A percentile compares a stretch with the other conserved stretches of the same genome.
Evolutionary conservation across 2,329 filamentous ascomycete genomes (phyloP).

Genomic region (Apiospora sp.): DNA sequence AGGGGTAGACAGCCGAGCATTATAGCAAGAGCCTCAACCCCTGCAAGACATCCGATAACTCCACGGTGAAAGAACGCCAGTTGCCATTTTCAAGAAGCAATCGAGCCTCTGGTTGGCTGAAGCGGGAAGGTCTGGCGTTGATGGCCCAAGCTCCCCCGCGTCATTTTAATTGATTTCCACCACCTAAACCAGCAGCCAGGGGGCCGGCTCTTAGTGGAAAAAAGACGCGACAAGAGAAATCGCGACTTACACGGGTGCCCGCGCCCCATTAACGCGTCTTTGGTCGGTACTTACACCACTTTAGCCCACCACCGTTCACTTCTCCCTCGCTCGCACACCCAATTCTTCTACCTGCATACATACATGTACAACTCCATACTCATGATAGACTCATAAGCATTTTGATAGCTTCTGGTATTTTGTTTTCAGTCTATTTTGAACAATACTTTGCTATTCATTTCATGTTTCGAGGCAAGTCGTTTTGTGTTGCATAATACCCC

Average conservation of each 20-base stretch:
- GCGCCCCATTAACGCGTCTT: slow-evolving; percentile 6
- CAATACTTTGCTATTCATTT: background rate
- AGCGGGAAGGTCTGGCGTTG: background rate
- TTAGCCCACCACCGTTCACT: slow-evolving; percentile 11
- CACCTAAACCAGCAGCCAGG: background rate
- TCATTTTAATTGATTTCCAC: background rate
- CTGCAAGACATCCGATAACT: background rate
- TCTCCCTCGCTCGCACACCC: background rate
- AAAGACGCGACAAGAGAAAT: slow-evolving; percentile 24
- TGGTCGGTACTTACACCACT: slow-evolving; percentile 9
- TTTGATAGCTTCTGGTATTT: background rate
- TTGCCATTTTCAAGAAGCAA: background rate
- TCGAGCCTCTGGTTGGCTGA: background rate
- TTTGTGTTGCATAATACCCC: background rate
- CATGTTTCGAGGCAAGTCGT: slow-evolving; percentile 10
- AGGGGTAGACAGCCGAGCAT: background rate
- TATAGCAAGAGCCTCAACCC: background rate
- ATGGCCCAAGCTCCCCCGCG: slow-evolving; percentile 13
- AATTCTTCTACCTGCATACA: slow-evolving; percentile 18
- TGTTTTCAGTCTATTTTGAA: background rate
- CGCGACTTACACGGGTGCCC: slow-evolving; percentile 28
- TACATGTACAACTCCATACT: background rate
- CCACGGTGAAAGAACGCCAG: background rate
- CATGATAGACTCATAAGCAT: slow-evolving; percentile 7
- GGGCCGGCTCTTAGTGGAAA: background rate